Evolutionary conservation across 2,329 filamentous ascomycete genomes (phyloP).

Genomic region (Arthrobotrys iridis): DNA sequence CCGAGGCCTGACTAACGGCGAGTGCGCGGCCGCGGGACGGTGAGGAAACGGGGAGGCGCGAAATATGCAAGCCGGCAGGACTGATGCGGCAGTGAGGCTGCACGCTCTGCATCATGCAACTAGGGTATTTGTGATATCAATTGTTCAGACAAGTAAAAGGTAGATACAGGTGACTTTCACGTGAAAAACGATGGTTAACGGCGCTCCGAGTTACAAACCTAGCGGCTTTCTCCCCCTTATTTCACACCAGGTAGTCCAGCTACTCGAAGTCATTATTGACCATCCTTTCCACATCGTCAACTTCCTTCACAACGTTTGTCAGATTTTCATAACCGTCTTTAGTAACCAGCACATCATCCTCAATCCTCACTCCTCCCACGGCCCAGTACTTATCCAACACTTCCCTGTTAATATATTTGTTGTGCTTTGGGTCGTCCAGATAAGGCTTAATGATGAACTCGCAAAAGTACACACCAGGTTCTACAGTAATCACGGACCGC

Average conservation of each 20-base stretch:
- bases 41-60: background rate
- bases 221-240: background rate
- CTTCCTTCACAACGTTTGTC: slow-evolving; percentile 76
- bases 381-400: slow-evolving; percentile 83
- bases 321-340: slow-evolving; percentile 75
- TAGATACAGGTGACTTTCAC: slow-evolving; percentile 21
- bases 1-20: slow-evolving; percentile 8
- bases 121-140: slow-evolving; percentile 3
- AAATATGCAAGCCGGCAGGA: background rate
- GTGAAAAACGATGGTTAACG: background rate
- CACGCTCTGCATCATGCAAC: slow-evolving; percentile 1
- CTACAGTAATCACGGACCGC: slow-evolving; percentile 88
- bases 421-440: slow-evolving; percentile 75
- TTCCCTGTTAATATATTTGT: slow-evolving; percentile 77
- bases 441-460: slow-evolving; percentile 86
- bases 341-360: slow-evolving; percentile 65
- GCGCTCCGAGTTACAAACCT: background rate
- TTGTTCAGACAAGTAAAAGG: background rate
- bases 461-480: slow-evolving; percentile 94
- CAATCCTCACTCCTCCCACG: slow-evolving; percentile 75
- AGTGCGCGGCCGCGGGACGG: slow-evolving; percentile 1
- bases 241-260: background rate
- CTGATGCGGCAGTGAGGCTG: background rate
- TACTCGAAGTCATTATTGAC: slow-evolving; percentile 60
- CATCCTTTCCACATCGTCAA: slow-evolving; percentile 70